phyloP scores from a whole-genome alignment of 495 filamentous ascomycete genomes.

The Annulohypoxylon stygium region DNA sequence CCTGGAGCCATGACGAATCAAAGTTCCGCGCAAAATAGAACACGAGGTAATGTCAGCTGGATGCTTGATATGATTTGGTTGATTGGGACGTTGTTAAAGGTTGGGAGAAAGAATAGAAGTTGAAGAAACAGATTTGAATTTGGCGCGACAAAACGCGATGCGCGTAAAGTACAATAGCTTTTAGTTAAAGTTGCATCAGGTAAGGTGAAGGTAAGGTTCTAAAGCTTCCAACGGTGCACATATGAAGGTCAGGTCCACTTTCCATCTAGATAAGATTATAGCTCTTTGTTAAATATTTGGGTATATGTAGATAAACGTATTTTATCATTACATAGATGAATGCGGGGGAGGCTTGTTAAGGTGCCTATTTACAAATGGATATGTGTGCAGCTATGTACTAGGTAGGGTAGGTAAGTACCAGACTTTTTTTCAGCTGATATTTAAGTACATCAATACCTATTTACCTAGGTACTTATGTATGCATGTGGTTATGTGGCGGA shows the following conservation, averaged over 20 bases:
- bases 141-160: constrained; percentile 45
- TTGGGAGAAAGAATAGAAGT: neutral
- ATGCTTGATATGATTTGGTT: neutral
- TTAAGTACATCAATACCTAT: no score
- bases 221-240: neutral
- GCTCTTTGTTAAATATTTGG: neutral
- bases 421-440: no score
- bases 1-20: constrained; percentile 57
- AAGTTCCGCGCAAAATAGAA: constrained; percentile 1
- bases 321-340: neutral
- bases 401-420: no score
- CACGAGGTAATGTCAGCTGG: neutral
- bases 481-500: no score
- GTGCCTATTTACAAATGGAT: neutral
- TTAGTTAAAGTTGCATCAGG: no score
- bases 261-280: neutral
- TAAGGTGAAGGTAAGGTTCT: neutral
- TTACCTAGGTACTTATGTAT: no score
- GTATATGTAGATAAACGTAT: neutral
- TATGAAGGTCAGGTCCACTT: neutral
- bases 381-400: no score
- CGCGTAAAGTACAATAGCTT: constrained; percentile 47
- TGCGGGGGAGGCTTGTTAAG: constrained; percentile 12
- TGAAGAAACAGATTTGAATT: constrained; percentile 21
- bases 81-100: neutral